Percentiles rank a stretch among this genome's conserved stretches.
Conservation (phyloP, 2,329 filamentous ascomycete genomes). For the Sporothrix luriei region DNA sequence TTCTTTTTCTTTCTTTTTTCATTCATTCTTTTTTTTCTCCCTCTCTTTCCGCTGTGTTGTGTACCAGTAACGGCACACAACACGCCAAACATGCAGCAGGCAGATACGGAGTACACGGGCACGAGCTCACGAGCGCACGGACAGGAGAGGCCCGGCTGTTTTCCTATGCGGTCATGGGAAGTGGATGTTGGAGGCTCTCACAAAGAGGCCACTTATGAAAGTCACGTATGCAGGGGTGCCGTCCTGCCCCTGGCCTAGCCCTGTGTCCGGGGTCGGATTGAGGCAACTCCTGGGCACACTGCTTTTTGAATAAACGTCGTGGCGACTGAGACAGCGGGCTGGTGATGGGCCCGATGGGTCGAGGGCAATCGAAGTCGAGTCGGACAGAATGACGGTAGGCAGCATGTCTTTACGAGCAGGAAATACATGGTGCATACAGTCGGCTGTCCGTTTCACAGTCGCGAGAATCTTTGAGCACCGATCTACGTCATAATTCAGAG, state of each 20-base stretch:
- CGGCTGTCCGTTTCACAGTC: too few species aligned
- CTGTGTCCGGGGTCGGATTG: background rate
- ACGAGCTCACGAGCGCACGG: background rate
- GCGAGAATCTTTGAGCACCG: background rate
- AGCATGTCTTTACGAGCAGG: too few species aligned
- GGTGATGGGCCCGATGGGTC: conserved; percentile 9
- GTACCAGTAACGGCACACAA: background rate
- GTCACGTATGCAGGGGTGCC: conserved; percentile 20
- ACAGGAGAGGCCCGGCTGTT: background rate
- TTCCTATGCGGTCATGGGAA: background rate
- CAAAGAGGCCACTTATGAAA: conserved; percentile 7
- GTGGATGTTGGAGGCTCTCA: background rate
- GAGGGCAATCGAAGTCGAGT: background rate
- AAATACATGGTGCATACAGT: too few species aligned
- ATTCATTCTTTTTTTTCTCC: background rate
- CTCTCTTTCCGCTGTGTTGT: background rate
- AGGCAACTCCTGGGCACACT: background rate
- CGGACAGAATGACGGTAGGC: too few species aligned
- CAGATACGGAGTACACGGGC: background rate
- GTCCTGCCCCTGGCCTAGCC: background rate
- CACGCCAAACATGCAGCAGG: background rate
- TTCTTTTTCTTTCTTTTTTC: background rate
- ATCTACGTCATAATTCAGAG: background rate
- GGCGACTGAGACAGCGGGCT: conserved; percentile 32
- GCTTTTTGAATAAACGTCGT: conserved; percentile 30